Conservation (phyloP, 768 basidiomycete genomes). For the Naganishia vaughanmartiniae region DNA sequence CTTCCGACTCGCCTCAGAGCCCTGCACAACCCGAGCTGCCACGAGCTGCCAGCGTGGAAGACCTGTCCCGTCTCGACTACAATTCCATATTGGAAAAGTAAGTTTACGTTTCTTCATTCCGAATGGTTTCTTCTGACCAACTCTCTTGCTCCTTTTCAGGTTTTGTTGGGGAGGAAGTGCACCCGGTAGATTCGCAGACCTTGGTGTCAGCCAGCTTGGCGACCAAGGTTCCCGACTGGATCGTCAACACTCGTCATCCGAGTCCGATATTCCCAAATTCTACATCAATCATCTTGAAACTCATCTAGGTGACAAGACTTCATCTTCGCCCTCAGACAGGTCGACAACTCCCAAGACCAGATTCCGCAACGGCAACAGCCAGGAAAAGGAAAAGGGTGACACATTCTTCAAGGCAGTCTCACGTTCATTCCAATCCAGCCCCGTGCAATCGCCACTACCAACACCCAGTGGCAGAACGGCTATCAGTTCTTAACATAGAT, state of each 20-base stretch:
- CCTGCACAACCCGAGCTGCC: conserved; percentile 20
- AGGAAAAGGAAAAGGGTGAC: conserved; percentile 19
- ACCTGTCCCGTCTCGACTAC: conserved; percentile 40
- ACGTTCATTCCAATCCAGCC: conserved; percentile 16
- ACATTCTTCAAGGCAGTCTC: conserved; percentile 22
- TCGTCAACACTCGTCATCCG: conserved; percentile 17
- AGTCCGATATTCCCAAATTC: conserved; percentile 29
- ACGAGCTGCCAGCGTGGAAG: conserved; percentile 23
- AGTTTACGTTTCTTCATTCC: conserved; percentile 23
- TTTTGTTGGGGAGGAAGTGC: conserved; percentile 49
- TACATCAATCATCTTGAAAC: conserved; percentile 28
- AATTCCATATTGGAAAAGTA: conserved; percentile 49
- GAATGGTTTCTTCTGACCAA: background rate
- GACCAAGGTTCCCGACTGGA: conserved; percentile 17
- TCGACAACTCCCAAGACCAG: conserved; percentile 10
- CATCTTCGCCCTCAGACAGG: background rate
- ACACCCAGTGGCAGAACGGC: conserved; percentile 19
- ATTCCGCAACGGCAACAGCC: conserved; percentile 7
- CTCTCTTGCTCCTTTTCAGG: conserved; percentile 28
- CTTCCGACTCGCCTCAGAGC: conserved; percentile 36
- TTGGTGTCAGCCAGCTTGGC: conserved; percentile 10
- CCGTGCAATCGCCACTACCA: conserved; percentile 9
- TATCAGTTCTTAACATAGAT: conserved; percentile 13
- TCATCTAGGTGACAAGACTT: background rate
- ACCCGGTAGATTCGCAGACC: conserved; percentile 19